These are phyloP conservation scores for Boletus vinaceobasis DNA, from an alignment of 768 basidiomycete species.

Conservation along the genomic window DNA sequence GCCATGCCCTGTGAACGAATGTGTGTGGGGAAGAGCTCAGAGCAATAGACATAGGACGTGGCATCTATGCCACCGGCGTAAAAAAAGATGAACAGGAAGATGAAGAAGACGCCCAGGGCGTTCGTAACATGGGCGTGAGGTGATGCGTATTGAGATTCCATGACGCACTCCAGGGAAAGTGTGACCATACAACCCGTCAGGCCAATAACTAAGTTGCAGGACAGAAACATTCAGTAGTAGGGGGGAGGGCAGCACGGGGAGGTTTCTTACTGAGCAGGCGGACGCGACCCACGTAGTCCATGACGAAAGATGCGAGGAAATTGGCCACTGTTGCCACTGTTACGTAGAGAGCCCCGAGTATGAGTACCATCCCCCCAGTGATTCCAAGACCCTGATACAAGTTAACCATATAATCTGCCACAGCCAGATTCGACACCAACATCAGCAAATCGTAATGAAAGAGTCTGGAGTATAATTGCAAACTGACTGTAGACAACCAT, in stretches of 20 bases:
- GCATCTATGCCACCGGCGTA: background rate
- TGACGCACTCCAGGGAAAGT: background rate
- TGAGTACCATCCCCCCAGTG: background rate
- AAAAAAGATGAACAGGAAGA: background rate
- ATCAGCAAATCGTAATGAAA: background rate
- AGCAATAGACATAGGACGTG: slow-evolving; percentile 1
- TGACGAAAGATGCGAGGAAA: background rate
- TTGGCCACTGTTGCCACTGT: background rate
- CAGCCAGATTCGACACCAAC: background rate
- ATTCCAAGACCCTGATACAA: background rate
- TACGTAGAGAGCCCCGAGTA: background rate
- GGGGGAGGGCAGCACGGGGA: background rate
- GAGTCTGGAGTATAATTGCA: background rate
- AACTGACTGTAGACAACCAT: slow-evolving; percentile 3
- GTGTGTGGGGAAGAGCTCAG: slow-evolving; percentile 1
- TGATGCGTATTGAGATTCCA: background rate
- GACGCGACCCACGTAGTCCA: slow-evolving; percentile 1
- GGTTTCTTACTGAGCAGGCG: background rate
- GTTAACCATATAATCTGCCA: background rate
- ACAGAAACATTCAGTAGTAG: background rate
- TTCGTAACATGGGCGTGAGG: background rate
- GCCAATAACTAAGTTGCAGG: background rate
- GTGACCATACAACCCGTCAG: background rate
- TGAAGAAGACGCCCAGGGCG: background rate
- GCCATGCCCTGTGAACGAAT: background rate